These are phyloP conservation scores for Spergularia bocconei DNA, from an alignment of 148 eudicot species.

Conservation along the genomic window DNA sequence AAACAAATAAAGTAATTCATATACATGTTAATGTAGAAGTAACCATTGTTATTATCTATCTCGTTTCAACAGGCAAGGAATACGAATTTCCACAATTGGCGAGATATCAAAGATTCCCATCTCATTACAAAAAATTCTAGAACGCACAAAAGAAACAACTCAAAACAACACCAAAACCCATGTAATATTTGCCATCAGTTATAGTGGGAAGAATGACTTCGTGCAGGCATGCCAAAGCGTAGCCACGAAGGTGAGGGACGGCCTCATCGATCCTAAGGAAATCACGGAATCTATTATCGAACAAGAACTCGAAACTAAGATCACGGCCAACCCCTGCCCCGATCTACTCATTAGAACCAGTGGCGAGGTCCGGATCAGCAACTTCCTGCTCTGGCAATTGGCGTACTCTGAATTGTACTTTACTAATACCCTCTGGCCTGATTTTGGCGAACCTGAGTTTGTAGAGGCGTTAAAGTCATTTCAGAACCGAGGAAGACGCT, in stretches of 20 bases:
- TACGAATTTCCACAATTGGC: slow-evolving; percentile 33
- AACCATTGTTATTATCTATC: no score
- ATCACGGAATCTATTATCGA: slow-evolving; percentile 22
- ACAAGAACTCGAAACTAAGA: slow-evolving; percentile 30
- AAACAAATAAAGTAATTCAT: no score
- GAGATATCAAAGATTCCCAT: slow-evolving; percentile 23
- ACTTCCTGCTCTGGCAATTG: slow-evolving; percentile 40
- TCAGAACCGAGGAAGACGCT: slow-evolving; percentile 34
- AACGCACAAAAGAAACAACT: slow-evolving; percentile 18
- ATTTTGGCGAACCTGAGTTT: slow-evolving; percentile 30
- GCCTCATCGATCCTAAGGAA: slow-evolving; percentile 23
- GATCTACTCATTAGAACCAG: slow-evolving; percentile 37
- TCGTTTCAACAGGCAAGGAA: slow-evolving; percentile 23
- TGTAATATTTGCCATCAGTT: slow-evolving; percentile 25
- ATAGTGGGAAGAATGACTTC: slow-evolving; percentile 31
- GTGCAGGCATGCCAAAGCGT: slow-evolving; percentile 31
- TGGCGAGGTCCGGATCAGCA: slow-evolving; percentile 33
- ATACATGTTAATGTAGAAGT: no score
- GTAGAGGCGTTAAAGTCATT: slow-evolving; percentile 30
- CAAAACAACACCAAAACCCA: slow-evolving; percentile 19
- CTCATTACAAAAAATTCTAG: slow-evolving; percentile 19
- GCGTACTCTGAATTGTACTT: slow-evolving; percentile 39
- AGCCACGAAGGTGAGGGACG: slow-evolving; percentile 29
- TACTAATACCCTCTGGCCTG: slow-evolving; percentile 21
- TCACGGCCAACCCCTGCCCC: slow-evolving; percentile 23